Evolutionary conservation across 2,329 filamentous ascomycete species (phyloP).

Genomic region (Ophidiomyces ophidiicola): DNA sequence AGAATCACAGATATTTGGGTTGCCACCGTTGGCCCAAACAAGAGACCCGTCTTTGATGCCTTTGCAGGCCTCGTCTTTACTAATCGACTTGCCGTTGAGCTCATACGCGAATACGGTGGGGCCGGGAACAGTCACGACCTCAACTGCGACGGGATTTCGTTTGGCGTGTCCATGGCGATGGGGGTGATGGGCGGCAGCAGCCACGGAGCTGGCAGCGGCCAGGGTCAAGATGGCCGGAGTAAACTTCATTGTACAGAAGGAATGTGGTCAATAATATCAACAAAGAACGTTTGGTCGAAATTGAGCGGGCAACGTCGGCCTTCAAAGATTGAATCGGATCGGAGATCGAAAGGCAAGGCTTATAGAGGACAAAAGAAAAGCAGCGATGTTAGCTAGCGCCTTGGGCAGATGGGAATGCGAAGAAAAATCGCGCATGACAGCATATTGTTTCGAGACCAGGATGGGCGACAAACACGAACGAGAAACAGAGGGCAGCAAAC

Average conservation of each 20-base stretch:
- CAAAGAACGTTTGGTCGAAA: slow-evolving; percentile 3
- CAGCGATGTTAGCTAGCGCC: too few species aligned
- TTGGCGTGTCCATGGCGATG: slow-evolving; percentile 27
- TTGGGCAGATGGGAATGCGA: too few species aligned
- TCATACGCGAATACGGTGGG: slow-evolving; percentile 60
- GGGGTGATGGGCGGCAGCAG: slow-evolving; percentile 29
- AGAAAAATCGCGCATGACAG: background rate
- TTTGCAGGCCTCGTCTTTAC: slow-evolving; percentile 51
- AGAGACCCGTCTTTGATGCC: slow-evolving; percentile 58
- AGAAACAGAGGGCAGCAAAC: background rate
- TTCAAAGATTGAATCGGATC: too few species aligned
- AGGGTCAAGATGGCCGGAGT: slow-evolving; percentile 30
- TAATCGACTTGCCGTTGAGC: slow-evolving; percentile 52
- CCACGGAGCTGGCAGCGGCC: slow-evolving; percentile 29
- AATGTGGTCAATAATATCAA: slow-evolving; percentile 4
- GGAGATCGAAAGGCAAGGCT: too few species aligned
- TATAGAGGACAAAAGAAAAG: too few species aligned
- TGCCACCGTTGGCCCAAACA: slow-evolving; percentile 52
- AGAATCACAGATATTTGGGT: slow-evolving; percentile 39
- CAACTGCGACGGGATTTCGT: slow-evolving; percentile 32
- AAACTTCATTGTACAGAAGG: slow-evolving; percentile 29
- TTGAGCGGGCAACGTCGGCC: slow-evolving; percentile 12
- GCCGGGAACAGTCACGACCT: slow-evolving; percentile 45
- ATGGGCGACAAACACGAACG: background rate
- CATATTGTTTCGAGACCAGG: background rate